Percentiles rank a stretch among this genome's conserved stretches.
These are phyloP conservation scores for Pseudocercospora fijiensis DNA, from an alignment of 2,329 filamentous ascomycete genomes.

Conservation along the genomic window DNA sequence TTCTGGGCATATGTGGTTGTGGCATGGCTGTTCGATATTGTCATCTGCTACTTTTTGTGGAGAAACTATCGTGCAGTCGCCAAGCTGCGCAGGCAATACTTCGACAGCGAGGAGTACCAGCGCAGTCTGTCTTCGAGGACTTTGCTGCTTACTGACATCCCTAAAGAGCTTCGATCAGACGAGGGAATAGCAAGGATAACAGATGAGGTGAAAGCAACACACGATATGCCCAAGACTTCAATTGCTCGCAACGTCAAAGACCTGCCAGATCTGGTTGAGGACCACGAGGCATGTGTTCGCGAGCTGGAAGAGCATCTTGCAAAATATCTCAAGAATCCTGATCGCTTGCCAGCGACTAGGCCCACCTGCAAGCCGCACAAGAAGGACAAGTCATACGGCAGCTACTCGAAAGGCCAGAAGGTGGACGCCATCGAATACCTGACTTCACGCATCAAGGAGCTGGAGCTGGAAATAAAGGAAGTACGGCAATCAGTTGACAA, in stretches of 20 bases:
- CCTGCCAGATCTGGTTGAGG: constrained; percentile 77
- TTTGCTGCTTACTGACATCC: constrained; percentile 76
- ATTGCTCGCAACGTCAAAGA: constrained; percentile 91
- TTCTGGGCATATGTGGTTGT: constrained; percentile 61
- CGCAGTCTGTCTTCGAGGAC: constrained; percentile 74
- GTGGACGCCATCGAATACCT: constrained; percentile 94
- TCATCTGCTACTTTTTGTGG: constrained; percentile 81
- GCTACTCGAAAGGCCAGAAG: constrained; percentile 67
- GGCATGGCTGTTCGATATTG: constrained; percentile 67
- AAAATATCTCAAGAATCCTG: constrained; percentile 86
- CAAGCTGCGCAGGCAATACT: constrained; percentile 71
- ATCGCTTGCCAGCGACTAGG: constrained; percentile 71
- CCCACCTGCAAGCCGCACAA: constrained; percentile 79
- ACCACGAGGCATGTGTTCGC: constrained; percentile 78
- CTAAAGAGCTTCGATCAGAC: constrained; percentile 71
- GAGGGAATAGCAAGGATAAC: constrained; percentile 84
- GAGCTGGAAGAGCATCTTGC: constrained; percentile 80
- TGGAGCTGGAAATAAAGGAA: constrained; percentile 82
- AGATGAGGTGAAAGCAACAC: constrained; percentile 74
- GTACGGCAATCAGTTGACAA: constrained; percentile 80
- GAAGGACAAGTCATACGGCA: constrained; percentile 60
- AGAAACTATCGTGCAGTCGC: constrained; percentile 79
- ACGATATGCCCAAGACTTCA: constrained; percentile 74
- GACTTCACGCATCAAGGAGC: constrained; percentile 75
- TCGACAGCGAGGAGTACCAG: constrained; percentile 84